Conservation (phyloP, 768 basidiomycete species). For the Serendipita sp. region DNA sequence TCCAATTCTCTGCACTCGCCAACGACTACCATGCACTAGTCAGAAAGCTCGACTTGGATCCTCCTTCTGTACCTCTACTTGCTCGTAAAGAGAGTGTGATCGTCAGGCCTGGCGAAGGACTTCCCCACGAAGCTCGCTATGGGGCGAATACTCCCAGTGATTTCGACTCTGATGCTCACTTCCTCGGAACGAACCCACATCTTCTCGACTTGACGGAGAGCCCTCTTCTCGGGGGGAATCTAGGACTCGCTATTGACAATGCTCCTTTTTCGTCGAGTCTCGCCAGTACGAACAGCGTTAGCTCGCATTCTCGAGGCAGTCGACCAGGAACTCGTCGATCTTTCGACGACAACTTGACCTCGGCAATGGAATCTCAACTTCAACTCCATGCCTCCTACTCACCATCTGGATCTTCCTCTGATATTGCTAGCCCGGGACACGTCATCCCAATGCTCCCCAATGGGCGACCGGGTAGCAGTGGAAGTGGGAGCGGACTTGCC, state of each 20-base stretch:
- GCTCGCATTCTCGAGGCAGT: neutral
- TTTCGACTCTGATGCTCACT: constrained; percentile 20
- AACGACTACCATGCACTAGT: constrained; percentile 71
- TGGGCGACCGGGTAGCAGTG: constrained; percentile 22
- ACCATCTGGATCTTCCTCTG: constrained; percentile 13
- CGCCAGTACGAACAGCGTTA: constrained; percentile 25
- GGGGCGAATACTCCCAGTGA: constrained; percentile 20
- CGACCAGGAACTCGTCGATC: constrained; percentile 19
- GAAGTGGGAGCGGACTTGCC: constrained; percentile 9
- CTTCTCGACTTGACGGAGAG: constrained; percentile 21
- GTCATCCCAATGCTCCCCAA: constrained; percentile 74
- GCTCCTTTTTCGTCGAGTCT: constrained; percentile 20
- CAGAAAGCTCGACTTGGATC: constrained; percentile 42
- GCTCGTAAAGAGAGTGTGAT: constrained; percentile 60
- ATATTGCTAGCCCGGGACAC: neutral
- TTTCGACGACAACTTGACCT: constrained; percentile 66
- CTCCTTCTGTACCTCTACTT: constrained; percentile 41
- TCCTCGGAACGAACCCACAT: constrained; percentile 23
- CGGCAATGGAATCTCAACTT: constrained; percentile 50
- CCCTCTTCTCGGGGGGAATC: neutral
- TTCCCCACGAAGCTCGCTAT: neutral
- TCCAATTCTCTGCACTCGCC: constrained; percentile 59
- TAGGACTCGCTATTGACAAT: neutral
- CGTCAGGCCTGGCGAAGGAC: constrained; percentile 3
- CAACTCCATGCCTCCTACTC: constrained; percentile 26